phyloP scores from a whole-genome alignment of 164 flowering plant species.

The Kingdonia uniflora region DNA sequence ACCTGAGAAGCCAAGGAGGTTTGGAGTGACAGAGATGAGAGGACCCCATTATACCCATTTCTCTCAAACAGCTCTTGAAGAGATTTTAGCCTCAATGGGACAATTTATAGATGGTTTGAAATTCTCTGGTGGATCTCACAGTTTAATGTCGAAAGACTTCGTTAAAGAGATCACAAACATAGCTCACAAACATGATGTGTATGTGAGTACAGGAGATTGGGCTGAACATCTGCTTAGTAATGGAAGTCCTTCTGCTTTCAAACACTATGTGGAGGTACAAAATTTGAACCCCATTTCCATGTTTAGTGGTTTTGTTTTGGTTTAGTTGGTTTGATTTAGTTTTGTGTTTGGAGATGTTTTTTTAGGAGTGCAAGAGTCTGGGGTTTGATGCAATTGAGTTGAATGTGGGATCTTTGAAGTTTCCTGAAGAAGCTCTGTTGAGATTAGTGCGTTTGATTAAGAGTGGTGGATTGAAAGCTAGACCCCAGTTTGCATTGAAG shows the following conservation, averaged over 20 bases:
- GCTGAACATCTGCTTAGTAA: constrained; percentile 62
- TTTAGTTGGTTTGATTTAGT: no score
- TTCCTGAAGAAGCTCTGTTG: constrained; percentile 83
- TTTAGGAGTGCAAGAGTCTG: constrained; percentile 76
- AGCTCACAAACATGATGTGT: constrained; percentile 79
- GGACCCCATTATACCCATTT: constrained; percentile 48
- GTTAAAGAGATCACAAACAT: constrained; percentile 55
- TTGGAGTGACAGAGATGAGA: constrained; percentile 79
- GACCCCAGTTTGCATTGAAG: constrained; percentile 71
- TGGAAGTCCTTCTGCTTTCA: constrained; percentile 55
- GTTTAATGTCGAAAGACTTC: constrained; percentile 52
- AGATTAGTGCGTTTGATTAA: constrained; percentile 75
- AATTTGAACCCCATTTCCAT: neutral
- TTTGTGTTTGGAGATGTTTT: neutral
- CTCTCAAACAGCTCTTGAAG: constrained; percentile 53
- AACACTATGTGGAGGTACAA: constrained; percentile 64
- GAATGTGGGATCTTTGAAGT: constrained; percentile 54
- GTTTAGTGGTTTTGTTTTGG: constrained; percentile 1
- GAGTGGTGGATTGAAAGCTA: constrained; percentile 67
- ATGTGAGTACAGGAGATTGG: constrained; percentile 92
- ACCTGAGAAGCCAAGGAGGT: constrained; percentile 78
- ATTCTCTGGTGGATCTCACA: constrained; percentile 74
- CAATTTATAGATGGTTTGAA: constrained; percentile 84
- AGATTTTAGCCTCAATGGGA: constrained; percentile 78
- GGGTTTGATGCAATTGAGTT: constrained; percentile 91